Evolutionary conservation across 257 asterid genomes (phyloP), one percentile per base, ranked within the genome.

Genomic region (Osmanthus fragrans): DNA sequence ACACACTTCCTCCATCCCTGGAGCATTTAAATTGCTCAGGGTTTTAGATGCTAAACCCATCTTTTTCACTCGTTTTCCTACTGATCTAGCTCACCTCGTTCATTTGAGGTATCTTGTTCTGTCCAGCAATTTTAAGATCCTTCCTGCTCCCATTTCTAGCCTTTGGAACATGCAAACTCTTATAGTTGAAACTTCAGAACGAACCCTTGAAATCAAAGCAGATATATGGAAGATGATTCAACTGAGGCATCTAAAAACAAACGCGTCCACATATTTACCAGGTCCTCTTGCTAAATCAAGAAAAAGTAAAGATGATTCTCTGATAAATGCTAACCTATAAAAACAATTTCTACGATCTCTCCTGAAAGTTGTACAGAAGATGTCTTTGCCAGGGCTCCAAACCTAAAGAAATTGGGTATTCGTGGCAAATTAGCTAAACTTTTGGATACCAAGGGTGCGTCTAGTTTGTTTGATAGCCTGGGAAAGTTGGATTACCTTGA

Each of bases 101-200:
- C 80, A 74, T 15, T 25, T 82, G 77, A 69, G 82, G 65, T 78
- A 66, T 71, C 67, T 84, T 29, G 77, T 84, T 27, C 9, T 80
- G 7, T 77, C 82, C 3, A 21, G 73, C 27, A 71, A 74, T 23
- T 40, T 74, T 12, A 18, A 34, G 63, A 60, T 60, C 15, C 71
- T 83, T 42, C 84, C 82, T 5, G 10, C 4, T 8, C 13, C 42
- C 7, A 30, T 83, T 11, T 72, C 81, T n/a, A 45, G 37, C 19
- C 82, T 83, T 30, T 58, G 80, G 82, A 83, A 77, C 54, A 4
- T 83, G 7, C 80, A 83, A 32, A 83, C 84, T 4, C 40, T 83
- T 30, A 64, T 80, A 39, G 19, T 80, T 30, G 67, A n/a, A 67
- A 83, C 84, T 5, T 21, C 65, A 16, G n/a, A 33, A 5, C 25